Conservation (phyloP, 768 basidiomycete genomes). For the Omphalotus guepiniiformis region DNA sequence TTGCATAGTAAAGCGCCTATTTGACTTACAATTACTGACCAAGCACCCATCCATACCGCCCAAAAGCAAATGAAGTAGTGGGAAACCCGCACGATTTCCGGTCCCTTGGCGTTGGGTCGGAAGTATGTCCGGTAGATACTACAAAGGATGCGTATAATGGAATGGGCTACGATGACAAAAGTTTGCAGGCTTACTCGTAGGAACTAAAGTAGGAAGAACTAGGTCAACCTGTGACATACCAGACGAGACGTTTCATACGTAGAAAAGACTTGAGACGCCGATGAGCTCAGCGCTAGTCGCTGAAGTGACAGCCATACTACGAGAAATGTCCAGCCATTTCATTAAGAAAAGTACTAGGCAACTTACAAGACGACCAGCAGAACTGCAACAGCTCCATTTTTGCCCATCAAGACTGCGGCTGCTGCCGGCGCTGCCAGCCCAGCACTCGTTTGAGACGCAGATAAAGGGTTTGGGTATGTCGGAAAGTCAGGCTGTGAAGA, state of each 20-base stretch:
- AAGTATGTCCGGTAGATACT: conserved; percentile 37
- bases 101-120: conserved; percentile 29
- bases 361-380: conserved; percentile 39
- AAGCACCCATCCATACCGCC: conserved; percentile 41
- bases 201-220: conserved; percentile 24
- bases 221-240: conserved; percentile 1
- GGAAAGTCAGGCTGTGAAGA: conserved; percentile 43
- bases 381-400: conserved; percentile 38
- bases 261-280: conserved; percentile 41
- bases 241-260: conserved; percentile 13
- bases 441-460: conserved; percentile 33
- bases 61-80: conserved; percentile 39
- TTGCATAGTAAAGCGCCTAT: not conserved
- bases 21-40: conserved; percentile 31
- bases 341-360: not conserved
- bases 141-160: too few relatives aligned
- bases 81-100: conserved; percentile 36
- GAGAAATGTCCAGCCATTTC: conserved; percentile 6
- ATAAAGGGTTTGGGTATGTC: conserved; percentile 43
- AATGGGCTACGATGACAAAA: too few relatives aligned
- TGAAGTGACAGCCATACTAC: conserved; percentile 43
- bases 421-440: conserved; percentile 45
- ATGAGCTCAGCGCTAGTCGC: conserved; percentile 44
- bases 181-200: conserved; percentile 43
- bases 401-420: conserved; percentile 42